These are phyloP conservation scores for Saturnispora quitensis DNA, from an alignment of 805 yeast species.

Conservation along the genomic window DNA sequence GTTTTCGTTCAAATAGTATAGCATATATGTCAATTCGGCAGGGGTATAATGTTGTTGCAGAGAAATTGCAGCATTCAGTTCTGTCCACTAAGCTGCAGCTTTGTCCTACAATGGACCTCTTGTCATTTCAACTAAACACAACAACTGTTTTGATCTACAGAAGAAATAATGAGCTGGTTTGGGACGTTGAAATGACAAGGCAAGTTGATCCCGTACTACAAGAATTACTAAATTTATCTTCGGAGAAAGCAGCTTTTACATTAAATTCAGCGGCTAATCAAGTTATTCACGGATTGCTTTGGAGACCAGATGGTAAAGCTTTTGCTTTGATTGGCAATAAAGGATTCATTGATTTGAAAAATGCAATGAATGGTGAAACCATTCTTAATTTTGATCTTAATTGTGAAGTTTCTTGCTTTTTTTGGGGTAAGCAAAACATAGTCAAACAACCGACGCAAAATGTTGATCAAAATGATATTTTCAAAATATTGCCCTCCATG, in stretches of 20 bases:
- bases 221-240: background rate
- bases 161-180: conserved; percentile 26
- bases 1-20: background rate
- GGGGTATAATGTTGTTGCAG: background rate
- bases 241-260: background rate
- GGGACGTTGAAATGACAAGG: conserved; percentile 19
- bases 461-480: background rate
- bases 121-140: conserved; percentile 22
- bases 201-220: conserved; percentile 4
- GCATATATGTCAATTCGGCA: background rate
- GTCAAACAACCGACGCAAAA: background rate
- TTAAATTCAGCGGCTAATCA: background rate
- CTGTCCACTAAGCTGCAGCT: conserved; percentile 14
- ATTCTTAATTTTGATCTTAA: conserved; percentile 16
- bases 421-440: conserved; percentile 16
- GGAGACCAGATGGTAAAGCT: conserved; percentile 28
- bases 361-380: conserved; percentile 23
- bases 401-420: conserved; percentile 12
- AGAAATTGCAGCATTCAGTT: background rate
- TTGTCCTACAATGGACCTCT: conserved; percentile 31
- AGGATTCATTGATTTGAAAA: conserved; percentile 21
- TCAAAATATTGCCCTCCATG: conserved; percentile 6
- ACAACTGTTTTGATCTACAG: conserved; percentile 25
- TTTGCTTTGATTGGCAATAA: conserved; percentile 21
- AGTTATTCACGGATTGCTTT: conserved; percentile 6